phyloP scores from a whole-genome alignment of 2,329 filamentous ascomycete genomes.

The Fusarium verrucosum region DNA sequence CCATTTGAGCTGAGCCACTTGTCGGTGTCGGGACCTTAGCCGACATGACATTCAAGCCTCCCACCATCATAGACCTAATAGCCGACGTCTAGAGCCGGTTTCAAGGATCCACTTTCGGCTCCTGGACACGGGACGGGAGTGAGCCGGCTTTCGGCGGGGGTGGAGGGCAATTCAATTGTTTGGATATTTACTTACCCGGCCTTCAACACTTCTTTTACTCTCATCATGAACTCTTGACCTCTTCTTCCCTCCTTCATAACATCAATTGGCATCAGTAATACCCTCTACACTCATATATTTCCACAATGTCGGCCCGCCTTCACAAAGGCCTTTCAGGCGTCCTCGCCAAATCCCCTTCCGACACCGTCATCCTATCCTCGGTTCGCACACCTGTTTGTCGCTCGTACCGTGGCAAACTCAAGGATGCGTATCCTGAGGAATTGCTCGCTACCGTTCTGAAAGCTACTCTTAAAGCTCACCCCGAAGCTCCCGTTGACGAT shows the following conservation, averaged over 20 bases:
- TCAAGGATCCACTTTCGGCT: slow-evolving; percentile 30
- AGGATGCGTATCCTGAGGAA: slow-evolving; percentile 91
- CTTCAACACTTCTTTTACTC: slow-evolving; percentile 1
- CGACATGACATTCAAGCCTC: slow-evolving; percentile 20
- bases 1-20: slow-evolving; percentile 14
- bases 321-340: slow-evolving; percentile 73
- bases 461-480: slow-evolving; percentile 65
- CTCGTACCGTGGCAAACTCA: slow-evolving; percentile 82
- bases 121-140: slow-evolving; percentile 26
- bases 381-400: slow-evolving; percentile 88
- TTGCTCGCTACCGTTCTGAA: slow-evolving; percentile 74
- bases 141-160: slow-evolving; percentile 31
- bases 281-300: neutral
- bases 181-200: slow-evolving; percentile 42
- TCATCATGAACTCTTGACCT: slow-evolving; percentile 4
- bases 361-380: slow-evolving; percentile 90
- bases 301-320: slow-evolving; percentile 37
- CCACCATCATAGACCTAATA: slow-evolving; percentile 39
- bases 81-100: slow-evolving; percentile 41
- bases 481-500: slow-evolving; percentile 74
- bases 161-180: slow-evolving; percentile 8
- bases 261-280: slow-evolving; percentile 1
- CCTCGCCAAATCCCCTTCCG: slow-evolving; percentile 79
- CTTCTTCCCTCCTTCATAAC: neutral
- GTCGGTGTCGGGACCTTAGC: slow-evolving; percentile 12